Evolutionary conservation across 805 yeast genomes (phyloP), one percentile per base, ranked within the genome.

Genomic region (Naumovozyma castellii): DNA sequence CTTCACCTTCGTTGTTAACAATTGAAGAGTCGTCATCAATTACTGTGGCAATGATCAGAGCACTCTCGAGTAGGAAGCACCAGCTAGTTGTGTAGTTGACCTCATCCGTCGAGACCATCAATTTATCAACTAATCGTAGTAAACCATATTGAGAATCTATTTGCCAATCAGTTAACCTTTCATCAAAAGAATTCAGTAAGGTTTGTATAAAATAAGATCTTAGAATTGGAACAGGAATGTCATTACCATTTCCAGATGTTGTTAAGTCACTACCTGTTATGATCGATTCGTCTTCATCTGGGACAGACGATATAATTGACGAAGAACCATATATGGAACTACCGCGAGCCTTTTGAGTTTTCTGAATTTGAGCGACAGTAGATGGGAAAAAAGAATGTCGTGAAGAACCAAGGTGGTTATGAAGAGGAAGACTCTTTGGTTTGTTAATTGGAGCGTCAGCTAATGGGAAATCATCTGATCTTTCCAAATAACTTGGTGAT

Each of bases 121-220:
- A 46, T 10, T 35, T 45, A 45, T 67, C 71, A 9, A 64, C 63
- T 9, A 66, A 37, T 38, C 71, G 50, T 33, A 67, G 41, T 4
- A 55, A 38, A 0, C 72, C 72, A 42, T 53, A 59, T 28, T 47
- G 40, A 3, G 56, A 45, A 37, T 64, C 67, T 16, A 63, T 38
- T 16, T 51, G 47, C 42, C 56, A 48, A 22, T 53, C 60, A 1
- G 40, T 34, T 10, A 64, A 32, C 1, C 40, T 15, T 1, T 40
- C 25, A 2, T 51, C 40, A 36, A 53, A 54, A 17, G 46, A 48
- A 9, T 40, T 43, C 13, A 51, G 34, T 15, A 59, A 40, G 3
- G 45, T 18, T 17, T 54, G 55, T n/a, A 51, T 45, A 32, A 51
- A 53, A 37, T 42, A 48, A 3, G 58, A 47, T 33, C 63, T 46